phyloP scores from a whole-genome alignment of 805 yeast species.

The Wilhelminamyces savonicus region DNA sequence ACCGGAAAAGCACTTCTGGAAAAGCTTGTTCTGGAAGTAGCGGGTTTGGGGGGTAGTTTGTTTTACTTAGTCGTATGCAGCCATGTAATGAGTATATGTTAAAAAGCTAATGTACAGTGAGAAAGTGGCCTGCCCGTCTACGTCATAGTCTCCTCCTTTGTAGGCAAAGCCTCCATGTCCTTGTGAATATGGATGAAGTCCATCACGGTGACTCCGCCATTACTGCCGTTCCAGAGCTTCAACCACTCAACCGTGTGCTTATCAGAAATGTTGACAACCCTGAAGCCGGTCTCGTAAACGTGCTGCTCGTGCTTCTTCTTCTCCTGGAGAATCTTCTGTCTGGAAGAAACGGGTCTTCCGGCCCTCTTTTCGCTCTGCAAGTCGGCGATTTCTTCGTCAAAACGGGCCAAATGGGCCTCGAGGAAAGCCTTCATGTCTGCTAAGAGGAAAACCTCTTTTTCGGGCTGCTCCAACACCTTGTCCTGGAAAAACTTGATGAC shows the following conservation, averaged over 20 bases:
- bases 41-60: slow-evolving; percentile 1
- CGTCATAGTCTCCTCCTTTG: slow-evolving; percentile 7
- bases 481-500: slow-evolving; percentile 58
- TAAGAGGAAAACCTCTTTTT: slow-evolving; percentile 33
- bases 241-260: slow-evolving; percentile 51
- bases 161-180: slow-evolving; percentile 19
- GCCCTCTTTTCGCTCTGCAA: slow-evolving; percentile 63
- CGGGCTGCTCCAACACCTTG: slow-evolving; percentile 30
- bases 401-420: slow-evolving; percentile 57
- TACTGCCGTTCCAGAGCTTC: slow-evolving; percentile 74
- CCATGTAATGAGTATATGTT: background rate
- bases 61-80: background rate
- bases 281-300: slow-evolving; percentile 61
- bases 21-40: slow-evolving; percentile 5
- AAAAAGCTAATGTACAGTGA: background rate
- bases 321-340: slow-evolving; percentile 62
- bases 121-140: background rate
- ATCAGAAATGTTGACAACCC: slow-evolving; percentile 67
- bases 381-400: slow-evolving; percentile 67
- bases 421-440: slow-evolving; percentile 60
- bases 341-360: slow-evolving; percentile 77
- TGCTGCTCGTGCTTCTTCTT: slow-evolving; percentile 54
- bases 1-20: slow-evolving; percentile 1
- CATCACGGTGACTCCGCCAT: slow-evolving; percentile 68
- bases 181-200: slow-evolving; percentile 38